Evolutionary conservation across 805 yeast species (phyloP), one percentile per base, ranked within the genome.

Genomic region (Lipomyces chichibuensis): DNA sequence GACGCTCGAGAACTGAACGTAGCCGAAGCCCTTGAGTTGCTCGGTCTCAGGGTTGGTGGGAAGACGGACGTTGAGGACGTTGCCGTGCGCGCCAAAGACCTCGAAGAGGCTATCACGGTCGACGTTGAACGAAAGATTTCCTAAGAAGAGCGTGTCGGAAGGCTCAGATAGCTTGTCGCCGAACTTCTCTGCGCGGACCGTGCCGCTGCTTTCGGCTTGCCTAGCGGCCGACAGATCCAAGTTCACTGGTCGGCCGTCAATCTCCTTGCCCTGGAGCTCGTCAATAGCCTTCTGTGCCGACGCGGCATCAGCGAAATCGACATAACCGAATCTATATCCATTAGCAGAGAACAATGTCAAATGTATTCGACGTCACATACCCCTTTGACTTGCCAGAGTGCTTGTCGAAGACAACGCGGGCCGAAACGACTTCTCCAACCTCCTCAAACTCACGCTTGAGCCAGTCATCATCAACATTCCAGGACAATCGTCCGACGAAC

Each of bases 31-130:
- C 87, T 95, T 95, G 80, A 97, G 96, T 83, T 94, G 97, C 80
- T 92, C 96, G 72, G 98, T 93, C 80, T 94, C 98, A 77, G 97
- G 98, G 83, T 95, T 96, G 56, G 98, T 94, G 80, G 99, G 99
- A 74, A 95, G 84, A 84, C 99, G 89, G 74, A 92, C 93, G 70
- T 96, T 91, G 64, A 92, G 81, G 69, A 95, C 91, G 70, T 85
- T 84, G 78, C 97, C 98, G 80, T 85, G 84, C 77, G 85, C 86
- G 74, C 89, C 87, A 77, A 95, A 95, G 54, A 87, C 79, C 74
- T 85, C 87, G 79, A 84, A 88, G 74, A 95, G 83, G 69, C 81
- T 81, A 79, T 93, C 97, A 82, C 92, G 89, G 80, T 88, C 86
- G 74, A 91, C 91, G 75, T 89, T 85, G 88, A 95, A 95, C 29